Conservation (phyloP, 2,329 filamentous ascomycete species). For the Alternaria angustiovoidea region DNA sequence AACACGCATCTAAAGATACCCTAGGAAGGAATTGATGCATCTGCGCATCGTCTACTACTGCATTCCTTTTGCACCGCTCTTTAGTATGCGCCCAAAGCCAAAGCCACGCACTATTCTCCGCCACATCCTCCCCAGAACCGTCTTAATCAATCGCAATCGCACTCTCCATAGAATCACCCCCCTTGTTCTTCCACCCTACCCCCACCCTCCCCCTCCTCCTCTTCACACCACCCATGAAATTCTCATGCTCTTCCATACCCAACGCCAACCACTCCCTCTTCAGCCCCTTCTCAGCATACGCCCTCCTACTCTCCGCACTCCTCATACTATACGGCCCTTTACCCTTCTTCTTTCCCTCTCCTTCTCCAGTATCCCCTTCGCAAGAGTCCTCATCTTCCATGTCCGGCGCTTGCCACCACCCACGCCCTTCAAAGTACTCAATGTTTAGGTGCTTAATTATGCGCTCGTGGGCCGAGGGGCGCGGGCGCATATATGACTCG, state of each 20-base stretch:
- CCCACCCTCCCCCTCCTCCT: conserved; percentile 7
- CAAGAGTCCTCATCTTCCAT: not conserved
- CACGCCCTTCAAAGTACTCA: not conserved
- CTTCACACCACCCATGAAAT: conserved; percentile 19
- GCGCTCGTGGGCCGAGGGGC: conserved; percentile 29
- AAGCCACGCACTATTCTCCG: not conserved
- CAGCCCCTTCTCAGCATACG: conserved; percentile 28
- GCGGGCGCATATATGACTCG: conserved; percentile 15
- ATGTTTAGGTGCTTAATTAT: conserved; percentile 30
- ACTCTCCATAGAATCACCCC: not conserved
- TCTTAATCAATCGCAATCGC: not conserved
- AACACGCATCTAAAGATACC: conserved; percentile 70
- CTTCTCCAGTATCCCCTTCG: not conserved
- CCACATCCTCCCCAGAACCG: not conserved
- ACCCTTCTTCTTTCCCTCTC: not conserved
- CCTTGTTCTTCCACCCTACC: not conserved
- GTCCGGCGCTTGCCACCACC: not conserved
- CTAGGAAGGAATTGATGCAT: conserved; percentile 80
- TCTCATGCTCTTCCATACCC: not conserved
- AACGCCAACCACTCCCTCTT: conserved; percentile 24
- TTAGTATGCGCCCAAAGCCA: not conserved
- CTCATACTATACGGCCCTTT: conserved; percentile 26
- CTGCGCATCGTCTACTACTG: not conserved
- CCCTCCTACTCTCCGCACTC: conserved; percentile 23
- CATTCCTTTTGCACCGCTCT: not conserved